Evolutionary conservation across 192 early-diverging fungal species (phyloP).

Genomic region (Coemansia javaensis): DNA sequence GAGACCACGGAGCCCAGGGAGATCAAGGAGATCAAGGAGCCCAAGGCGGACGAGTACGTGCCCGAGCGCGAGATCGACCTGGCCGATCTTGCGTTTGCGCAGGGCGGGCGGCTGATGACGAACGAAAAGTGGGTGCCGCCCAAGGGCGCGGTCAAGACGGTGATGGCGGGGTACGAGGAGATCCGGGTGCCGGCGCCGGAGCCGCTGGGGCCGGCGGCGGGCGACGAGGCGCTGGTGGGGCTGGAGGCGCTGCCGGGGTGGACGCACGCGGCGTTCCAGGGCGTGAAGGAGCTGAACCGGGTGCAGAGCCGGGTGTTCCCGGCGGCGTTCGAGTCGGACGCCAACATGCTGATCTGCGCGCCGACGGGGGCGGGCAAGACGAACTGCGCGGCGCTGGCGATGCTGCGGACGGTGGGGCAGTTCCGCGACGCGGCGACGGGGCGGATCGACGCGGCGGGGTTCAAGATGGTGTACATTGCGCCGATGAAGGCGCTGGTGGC

Average conservation of each 20-base stretch:
- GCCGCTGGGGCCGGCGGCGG: conserved; percentile 54
- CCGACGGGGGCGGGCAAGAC: conserved; percentile 99
- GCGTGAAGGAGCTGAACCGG: conserved; percentile 73
- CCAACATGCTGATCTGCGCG: conserved; percentile 95
- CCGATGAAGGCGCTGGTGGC: conserved; percentile 99
- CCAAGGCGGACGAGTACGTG: conserved; percentile 8
- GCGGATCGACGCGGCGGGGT: conserved; percentile 69
- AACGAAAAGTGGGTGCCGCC: conserved; percentile 93
- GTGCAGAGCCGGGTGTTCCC: conserved; percentile 87
- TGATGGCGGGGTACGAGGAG: conserved; percentile 89
- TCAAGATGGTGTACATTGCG: conserved; percentile 99
- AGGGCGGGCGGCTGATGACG: conserved; percentile 96
- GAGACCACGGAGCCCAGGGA: not conserved
- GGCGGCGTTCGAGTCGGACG: conserved; percentile 81
- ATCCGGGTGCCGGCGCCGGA: conserved; percentile 91
- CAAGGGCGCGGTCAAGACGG: conserved; percentile 84
- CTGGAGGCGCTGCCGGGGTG: conserved; percentile 71
- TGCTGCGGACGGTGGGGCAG: conserved; percentile 83
- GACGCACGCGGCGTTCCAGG: conserved; percentile 71
- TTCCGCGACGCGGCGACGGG: conserved; percentile 69
- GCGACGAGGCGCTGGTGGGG: conserved; percentile 60
- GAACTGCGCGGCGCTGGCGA: conserved; percentile 94
- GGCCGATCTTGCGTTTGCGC: conserved; percentile 77
- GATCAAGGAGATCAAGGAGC: not conserved
- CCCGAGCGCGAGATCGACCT: conserved; percentile 59